These are phyloP conservation scores for Dianthus caryophyllus DNA, from an alignment of 148 eudicot species.

Conservation along the genomic window DNA sequence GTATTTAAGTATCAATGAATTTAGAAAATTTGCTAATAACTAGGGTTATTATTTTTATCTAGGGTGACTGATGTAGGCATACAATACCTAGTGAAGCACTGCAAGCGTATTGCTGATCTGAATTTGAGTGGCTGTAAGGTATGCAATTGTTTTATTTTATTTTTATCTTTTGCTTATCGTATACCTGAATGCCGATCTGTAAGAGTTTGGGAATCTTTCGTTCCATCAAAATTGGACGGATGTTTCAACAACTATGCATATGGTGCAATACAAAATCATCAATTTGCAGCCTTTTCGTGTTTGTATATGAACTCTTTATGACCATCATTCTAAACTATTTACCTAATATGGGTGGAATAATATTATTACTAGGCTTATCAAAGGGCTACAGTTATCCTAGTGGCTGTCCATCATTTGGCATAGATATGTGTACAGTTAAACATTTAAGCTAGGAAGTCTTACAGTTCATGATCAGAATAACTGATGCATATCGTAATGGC, in stretches of 20 bases:
- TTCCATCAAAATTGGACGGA: background rate
- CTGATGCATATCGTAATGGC: conserved; percentile 1
- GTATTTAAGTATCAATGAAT: background rate
- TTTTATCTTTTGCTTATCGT: no score
- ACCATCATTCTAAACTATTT: background rate
- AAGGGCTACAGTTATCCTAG: background rate
- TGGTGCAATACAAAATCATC: background rate
- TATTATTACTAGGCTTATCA: background rate
- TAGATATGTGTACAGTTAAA: background rate
- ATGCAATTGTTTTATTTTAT: background rate
- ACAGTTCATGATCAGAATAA: background rate
- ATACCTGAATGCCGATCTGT: no score
- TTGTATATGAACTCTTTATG: no score
- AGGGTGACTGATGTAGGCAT: conserved; percentile 76
- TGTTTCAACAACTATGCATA: background rate
- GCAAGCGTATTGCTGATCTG: conserved; percentile 61
- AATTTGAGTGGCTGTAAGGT: conserved; percentile 99
- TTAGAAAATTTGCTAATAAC: conserved; percentile 5
- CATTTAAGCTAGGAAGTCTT: background rate
- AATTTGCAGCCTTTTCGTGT: no score
- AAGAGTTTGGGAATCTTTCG: no score
- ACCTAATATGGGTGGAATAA: background rate
- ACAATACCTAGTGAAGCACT: conserved; percentile 61
- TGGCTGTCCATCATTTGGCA: background rate
- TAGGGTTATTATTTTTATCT: conserved; percentile 23